These are phyloP conservation scores for Nissolia schottii DNA, from an alignment of 306 rosid genomes.

Conservation along the genomic window DNA sequence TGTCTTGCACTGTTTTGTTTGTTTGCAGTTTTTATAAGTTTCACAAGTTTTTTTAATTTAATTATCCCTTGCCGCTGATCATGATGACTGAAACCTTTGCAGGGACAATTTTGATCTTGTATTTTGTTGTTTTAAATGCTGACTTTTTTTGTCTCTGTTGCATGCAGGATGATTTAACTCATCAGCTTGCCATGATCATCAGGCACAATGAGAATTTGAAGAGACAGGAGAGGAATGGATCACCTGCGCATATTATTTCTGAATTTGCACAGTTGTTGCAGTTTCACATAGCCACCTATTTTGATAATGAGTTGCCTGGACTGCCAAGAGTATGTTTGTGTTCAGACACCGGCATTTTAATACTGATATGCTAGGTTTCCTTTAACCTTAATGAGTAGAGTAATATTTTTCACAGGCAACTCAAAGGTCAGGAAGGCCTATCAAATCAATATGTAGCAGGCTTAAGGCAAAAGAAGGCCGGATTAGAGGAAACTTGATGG, in stretches of 20 bases:
- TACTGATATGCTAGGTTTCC: neutral
- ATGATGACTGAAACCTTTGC: too few relatives aligned
- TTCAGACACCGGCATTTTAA: neutral
- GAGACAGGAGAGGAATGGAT: constrained; percentile 90
- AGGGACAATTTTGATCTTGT: neutral
- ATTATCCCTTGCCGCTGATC: too few relatives aligned
- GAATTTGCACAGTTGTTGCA: constrained; percentile 95
- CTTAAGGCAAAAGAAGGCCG: constrained; percentile 99
- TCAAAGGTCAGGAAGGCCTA: constrained; percentile 97
- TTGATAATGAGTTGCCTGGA: constrained; percentile 96
- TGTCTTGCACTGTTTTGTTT: neutral
- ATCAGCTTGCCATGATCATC: constrained; percentile 96
- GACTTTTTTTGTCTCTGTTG: constrained; percentile 14
- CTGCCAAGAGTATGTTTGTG: constrained; percentile 76
- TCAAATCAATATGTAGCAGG: constrained; percentile 97
- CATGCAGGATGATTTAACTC: constrained; percentile 90
- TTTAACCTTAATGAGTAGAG: too few relatives aligned
- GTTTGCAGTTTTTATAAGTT: too few relatives aligned
- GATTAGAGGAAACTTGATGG: constrained; percentile 97
- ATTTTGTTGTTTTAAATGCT: too few relatives aligned
- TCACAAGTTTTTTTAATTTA: too few relatives aligned
- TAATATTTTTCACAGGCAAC: constrained; percentile 56
- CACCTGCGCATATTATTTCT: constrained; percentile 93
- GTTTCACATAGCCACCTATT: constrained; percentile 93
- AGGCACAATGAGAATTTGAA: constrained; percentile 88